These are phyloP conservation scores for Neurospora hispaniola DNA, from an alignment of 495 filamentous ascomycete species.

Conservation along the genomic window DNA sequence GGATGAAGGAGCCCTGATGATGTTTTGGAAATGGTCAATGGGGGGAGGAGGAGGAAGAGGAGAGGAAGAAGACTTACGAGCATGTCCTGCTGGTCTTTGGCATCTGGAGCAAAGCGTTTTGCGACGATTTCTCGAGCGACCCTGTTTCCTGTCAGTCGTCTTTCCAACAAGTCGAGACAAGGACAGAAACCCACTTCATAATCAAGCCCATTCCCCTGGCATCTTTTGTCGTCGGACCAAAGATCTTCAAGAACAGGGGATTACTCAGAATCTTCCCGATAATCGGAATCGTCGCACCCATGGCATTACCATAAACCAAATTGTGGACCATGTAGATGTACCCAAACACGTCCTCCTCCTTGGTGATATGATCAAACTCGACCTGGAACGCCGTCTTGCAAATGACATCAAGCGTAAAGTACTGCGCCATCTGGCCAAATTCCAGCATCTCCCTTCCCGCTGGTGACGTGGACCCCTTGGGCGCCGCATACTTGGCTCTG, in stretches of 20 bases:
- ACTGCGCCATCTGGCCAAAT: conserved; percentile 31
- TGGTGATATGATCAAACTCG: conserved; percentile 35
- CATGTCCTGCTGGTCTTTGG: conserved; percentile 23
- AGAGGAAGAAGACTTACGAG: conserved; percentile 23
- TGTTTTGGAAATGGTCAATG: conserved; percentile 7
- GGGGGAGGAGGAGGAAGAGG: conserved; percentile 5
- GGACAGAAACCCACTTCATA: conserved; percentile 19
- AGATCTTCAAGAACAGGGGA: conserved; percentile 38
- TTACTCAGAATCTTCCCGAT: conserved; percentile 19
- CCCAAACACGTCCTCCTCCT: conserved; percentile 39
- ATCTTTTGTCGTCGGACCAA: conserved; percentile 46
- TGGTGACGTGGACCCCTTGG: conserved; percentile 15
- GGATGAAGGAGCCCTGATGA: conserved; percentile 21
- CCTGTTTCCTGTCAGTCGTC: conserved; percentile 1
- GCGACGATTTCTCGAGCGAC: conserved; percentile 23
- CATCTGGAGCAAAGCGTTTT: conserved; percentile 21
- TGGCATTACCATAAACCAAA: conserved; percentile 15
- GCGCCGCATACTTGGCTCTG: conserved; percentile 16
- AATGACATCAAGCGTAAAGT: conserved; percentile 43
- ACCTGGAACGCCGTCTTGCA: conserved; percentile 41
- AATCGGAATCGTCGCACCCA: conserved; percentile 20
- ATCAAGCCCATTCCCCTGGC: conserved; percentile 31
- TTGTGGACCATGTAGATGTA: conserved; percentile 33
- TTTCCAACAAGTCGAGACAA: not conserved
- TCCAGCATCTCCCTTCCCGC: conserved; percentile 24